Evolutionary conservation across 2,329 filamentous ascomycete genomes (phyloP).

Genomic region (Aspergillus proliferans): DNA sequence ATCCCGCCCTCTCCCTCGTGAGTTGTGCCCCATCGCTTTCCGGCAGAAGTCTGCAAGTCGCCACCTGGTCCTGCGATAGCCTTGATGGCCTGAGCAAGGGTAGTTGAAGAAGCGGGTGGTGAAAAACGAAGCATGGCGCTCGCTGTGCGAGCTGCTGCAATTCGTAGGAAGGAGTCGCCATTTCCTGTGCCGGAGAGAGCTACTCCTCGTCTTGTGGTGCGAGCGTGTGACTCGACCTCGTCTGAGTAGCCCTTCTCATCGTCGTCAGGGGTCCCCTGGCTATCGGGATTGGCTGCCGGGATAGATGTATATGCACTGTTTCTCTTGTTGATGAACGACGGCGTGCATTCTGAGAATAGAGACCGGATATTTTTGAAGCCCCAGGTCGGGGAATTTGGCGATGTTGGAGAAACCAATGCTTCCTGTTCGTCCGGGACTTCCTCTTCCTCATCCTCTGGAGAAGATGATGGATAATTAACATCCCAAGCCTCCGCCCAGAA

Average conservation of each 20-base stretch:
- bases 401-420: too few relatives aligned
- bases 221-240: not conserved
- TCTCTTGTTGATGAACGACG: conserved; percentile 2
- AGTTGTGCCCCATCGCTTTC: conserved; percentile 62
- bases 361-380: not conserved
- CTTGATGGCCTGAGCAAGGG: conserved; percentile 54
- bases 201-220: conserved; percentile 35
- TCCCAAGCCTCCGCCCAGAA: conserved; percentile 87
- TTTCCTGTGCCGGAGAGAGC: conserved; percentile 78
- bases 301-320: conserved; percentile 3
- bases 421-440: too few relatives aligned
- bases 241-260: not conserved
- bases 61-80: conserved; percentile 65
- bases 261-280: not conserved
- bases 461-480: conserved; percentile 12
- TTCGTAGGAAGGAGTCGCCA: conserved; percentile 76
- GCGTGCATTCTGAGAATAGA: conserved; percentile 14
- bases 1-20: conserved; percentile 81
- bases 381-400: too few relatives aligned
- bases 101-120: conserved; percentile 21
- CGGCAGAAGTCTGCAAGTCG: conserved; percentile 68
- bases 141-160: conserved; percentile 64
- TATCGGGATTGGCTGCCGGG: conserved; percentile 3
- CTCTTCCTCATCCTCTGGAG: not conserved
- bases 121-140: conserved; percentile 66